Conservation (phyloP, 2,329 filamentous ascomycete species). For the Fusarium transvaalense region DNA sequence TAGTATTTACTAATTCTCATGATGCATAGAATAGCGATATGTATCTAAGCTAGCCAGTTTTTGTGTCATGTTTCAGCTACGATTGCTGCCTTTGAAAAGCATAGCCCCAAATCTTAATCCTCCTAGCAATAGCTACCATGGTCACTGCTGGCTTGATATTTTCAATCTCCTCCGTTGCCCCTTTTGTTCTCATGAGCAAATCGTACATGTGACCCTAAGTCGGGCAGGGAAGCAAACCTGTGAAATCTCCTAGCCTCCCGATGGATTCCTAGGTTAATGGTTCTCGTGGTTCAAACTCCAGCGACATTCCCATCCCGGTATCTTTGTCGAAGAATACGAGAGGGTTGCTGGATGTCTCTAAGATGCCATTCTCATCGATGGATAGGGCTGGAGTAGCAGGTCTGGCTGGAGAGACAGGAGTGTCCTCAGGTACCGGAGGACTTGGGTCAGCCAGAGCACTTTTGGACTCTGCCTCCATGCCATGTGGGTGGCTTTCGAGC, state of each 20-base stretch:
- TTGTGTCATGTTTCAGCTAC: not conserved
- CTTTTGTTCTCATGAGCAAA: not conserved
- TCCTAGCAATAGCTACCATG: not conserved
- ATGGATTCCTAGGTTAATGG: not conserved
- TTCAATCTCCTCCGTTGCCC: not conserved
- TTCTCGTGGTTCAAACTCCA: conserved; percentile 13
- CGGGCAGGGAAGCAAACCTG: not conserved
- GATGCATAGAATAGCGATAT: not conserved
- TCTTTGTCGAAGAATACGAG: not conserved
- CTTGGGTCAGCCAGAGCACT: not conserved
- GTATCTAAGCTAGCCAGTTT: not conserved
- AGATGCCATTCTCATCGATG: not conserved
- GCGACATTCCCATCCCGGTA: not conserved
- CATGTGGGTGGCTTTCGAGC: not conserved
- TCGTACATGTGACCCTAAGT: not conserved
- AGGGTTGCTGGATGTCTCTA: not conserved
- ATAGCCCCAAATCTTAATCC: not conserved
- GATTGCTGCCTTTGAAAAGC: not conserved
- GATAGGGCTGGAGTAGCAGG: not conserved
- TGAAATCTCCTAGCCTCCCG: not conserved
- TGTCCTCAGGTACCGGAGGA: not conserved
- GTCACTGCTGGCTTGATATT: not conserved
- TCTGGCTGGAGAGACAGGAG: not conserved
- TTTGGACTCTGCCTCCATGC: not conserved
- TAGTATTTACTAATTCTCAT: not conserved